Percentiles rank a stretch among this genome's conserved stretches.
These are phyloP conservation scores for Monilinia vaccinii-corymbosi DNA, from an alignment of 2,329 filamentous ascomycete genomes.

Conservation along the genomic window DNA sequence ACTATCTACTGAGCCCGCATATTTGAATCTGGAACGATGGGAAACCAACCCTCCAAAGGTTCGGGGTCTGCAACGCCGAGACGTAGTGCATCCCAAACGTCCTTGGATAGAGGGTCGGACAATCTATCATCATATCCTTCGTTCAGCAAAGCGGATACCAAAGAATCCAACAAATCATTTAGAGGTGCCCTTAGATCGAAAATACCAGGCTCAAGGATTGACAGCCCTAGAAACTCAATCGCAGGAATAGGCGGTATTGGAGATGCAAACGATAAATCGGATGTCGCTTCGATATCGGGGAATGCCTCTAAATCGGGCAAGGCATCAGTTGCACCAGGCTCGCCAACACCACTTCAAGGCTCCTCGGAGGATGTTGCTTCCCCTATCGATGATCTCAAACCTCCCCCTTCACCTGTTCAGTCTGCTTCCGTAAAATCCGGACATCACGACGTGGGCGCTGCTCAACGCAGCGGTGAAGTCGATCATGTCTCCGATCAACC, in stretches of 20 bases:
- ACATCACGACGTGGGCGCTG: conserved; percentile 69
- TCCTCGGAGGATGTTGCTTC: conserved; percentile 35
- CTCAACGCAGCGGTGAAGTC: conserved; percentile 81
- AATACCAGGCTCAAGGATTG: conserved; percentile 67
- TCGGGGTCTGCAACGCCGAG: conserved; percentile 25
- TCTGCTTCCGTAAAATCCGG: conserved; percentile 64
- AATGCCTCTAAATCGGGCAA: conserved; percentile 46
- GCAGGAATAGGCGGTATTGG: conserved; percentile 49
- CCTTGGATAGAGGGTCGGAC: conserved; percentile 23
- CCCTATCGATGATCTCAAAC: conserved; percentile 42
- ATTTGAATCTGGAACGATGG: conserved; percentile 42
- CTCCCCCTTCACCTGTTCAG: conserved; percentile 82
- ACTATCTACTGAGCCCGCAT: not conserved
- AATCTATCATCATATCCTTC: conserved; percentile 77
- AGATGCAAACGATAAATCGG: conserved; percentile 52
- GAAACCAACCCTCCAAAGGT: conserved; percentile 58
- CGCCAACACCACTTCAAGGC: conserved; percentile 24
- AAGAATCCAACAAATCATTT: conserved; percentile 82
- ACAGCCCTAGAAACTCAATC: conserved; percentile 73
- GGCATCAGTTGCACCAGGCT: conserved; percentile 32
- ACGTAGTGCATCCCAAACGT: conserved; percentile 24
- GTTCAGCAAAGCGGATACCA: conserved; percentile 85
- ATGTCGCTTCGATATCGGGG: conserved; percentile 66
- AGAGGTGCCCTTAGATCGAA: conserved; percentile 72
- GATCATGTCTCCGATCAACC: conserved; percentile 90